Percentiles rank a stretch among this genome's conserved stretches.
phyloP scores from a whole-genome alignment of 176 grass and related monocot genomes.

The Eragrostis nindensis region DNA sequence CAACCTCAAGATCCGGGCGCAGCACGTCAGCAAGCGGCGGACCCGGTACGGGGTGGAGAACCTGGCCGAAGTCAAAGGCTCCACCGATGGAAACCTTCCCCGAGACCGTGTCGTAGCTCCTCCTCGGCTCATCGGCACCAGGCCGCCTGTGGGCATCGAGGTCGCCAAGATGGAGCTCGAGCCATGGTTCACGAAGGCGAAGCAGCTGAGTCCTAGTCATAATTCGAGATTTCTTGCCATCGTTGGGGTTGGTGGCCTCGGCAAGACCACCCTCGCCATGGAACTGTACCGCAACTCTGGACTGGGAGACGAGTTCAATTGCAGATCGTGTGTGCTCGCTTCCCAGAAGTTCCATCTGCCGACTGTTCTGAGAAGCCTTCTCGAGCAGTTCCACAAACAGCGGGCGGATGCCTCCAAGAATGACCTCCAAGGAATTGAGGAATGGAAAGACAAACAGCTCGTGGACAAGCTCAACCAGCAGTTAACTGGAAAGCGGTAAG shows the following conservation, averaged over 20 bases:
- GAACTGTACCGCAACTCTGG: neutral
- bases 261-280: slow-evolving; percentile 24
- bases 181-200: neutral
- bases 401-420: neutral
- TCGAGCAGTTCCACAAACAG: slow-evolving; percentile 27
- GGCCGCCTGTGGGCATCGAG: slow-evolving; percentile 27
- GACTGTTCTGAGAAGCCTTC: neutral
- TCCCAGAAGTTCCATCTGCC: slow-evolving; percentile 21
- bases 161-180: neutral
- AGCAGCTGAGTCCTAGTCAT: neutral
- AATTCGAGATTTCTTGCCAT: neutral
- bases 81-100: accelerated
- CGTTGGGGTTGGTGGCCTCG: slow-evolving; percentile 16
- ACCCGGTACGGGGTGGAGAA: slow-evolving; percentile 2
- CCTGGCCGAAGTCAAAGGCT: neutral
- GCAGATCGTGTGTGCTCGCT: neutral
- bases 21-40: slow-evolving; percentile 13
- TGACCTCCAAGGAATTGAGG: no score
- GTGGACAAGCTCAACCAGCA: neutral
- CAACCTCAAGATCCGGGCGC: slow-evolving; percentile 1
- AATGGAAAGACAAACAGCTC: no score
- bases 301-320: neutral
- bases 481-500: neutral
- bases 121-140: slow-evolving; percentile 1
- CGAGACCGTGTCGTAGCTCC: neutral